phyloP scores from a whole-genome alignment of 2,329 filamentous ascomycete genomes.

The Aspergillus cejpii region DNA sequence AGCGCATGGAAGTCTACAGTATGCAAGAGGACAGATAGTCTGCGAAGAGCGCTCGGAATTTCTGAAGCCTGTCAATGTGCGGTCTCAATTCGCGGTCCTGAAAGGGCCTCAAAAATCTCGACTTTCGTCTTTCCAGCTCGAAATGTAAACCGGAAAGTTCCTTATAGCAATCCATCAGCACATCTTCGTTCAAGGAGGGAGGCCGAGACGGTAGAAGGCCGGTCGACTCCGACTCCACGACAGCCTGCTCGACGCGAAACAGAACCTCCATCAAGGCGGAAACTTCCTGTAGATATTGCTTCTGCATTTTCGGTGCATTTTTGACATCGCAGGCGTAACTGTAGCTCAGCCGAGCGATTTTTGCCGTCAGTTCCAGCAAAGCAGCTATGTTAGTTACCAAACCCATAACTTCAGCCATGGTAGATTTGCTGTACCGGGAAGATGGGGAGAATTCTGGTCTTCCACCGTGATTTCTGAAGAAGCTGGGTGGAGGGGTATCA shows the following conservation, averaged over 20 bases:
- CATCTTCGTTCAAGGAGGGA: not conserved
- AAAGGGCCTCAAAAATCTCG: constrained; percentile 5
- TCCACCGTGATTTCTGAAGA: too few species aligned
- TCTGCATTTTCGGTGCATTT: constrained; percentile 3
- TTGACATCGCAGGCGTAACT: constrained; percentile 5
- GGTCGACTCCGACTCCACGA: not conserved
- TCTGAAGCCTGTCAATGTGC: constrained; percentile 4
- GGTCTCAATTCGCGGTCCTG: constrained; percentile 3
- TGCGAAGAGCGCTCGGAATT: constrained; percentile 1
- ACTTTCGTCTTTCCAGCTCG: too few species aligned
- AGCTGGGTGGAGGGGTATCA: too few species aligned
- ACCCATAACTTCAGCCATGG: too few species aligned
- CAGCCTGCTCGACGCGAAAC: constrained; percentile 1
- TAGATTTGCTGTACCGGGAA: too few species aligned
- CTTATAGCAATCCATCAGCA: constrained; percentile 2
- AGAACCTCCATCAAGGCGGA: constrained; percentile 6
- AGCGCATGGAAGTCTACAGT: constrained; percentile 2
- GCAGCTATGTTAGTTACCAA: constrained; percentile 1
- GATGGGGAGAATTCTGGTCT: too few species aligned
- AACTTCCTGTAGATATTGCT: constrained; percentile 5
- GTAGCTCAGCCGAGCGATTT: constrained; percentile 8
- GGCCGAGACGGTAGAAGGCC: not conserved
- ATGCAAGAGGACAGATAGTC: constrained; percentile 5
- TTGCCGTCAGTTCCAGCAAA: not conserved
- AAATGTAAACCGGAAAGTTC: constrained; percentile 1